These are phyloP conservation scores for Fragosphaeria purpurea DNA, from an alignment of 2,329 filamentous ascomycete species.

Conservation along the genomic window DNA sequence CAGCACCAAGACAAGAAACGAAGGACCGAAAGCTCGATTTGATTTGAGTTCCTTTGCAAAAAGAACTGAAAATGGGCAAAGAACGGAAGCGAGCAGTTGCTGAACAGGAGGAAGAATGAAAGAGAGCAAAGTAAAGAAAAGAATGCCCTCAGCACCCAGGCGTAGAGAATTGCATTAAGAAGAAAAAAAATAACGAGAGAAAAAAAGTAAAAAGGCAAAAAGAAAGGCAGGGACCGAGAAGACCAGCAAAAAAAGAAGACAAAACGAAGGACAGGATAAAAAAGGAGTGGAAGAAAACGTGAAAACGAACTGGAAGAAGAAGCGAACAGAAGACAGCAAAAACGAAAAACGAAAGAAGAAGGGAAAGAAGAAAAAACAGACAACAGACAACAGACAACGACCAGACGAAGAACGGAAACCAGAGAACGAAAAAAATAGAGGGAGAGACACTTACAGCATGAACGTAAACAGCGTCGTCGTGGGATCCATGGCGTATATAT, in stretches of 20 bases:
- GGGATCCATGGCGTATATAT: constrained; percentile 39
- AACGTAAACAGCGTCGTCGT: constrained; percentile 60
- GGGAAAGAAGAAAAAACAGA: not conserved
- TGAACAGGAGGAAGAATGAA: not conserved
- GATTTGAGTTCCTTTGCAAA: not conserved
- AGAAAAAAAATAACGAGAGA: not conserved
- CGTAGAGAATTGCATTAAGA: not conserved
- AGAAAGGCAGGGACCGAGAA: too few species aligned
- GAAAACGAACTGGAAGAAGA: not conserved
- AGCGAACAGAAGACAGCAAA: not conserved
- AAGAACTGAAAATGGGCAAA: not conserved
- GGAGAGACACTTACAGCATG: constrained; percentile 46
- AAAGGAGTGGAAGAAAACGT: not conserved
- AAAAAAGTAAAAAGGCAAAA: not conserved
- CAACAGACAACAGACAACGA: constrained; percentile 6
- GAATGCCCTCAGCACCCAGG: not conserved
- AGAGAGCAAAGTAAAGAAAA: not conserved
- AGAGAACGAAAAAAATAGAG: not conserved
- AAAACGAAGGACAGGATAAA: not conserved
- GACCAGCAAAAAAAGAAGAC: too few species aligned
- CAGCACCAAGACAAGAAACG: too few species aligned
- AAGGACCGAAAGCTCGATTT: not conserved
- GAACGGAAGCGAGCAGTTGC: not conserved
- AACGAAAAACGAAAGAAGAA: constrained; percentile 8
- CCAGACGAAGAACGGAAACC: constrained; percentile 7